phyloP scores from a whole-genome alignment of 331 rosid species.

The Pyracantha coccinea region DNA sequence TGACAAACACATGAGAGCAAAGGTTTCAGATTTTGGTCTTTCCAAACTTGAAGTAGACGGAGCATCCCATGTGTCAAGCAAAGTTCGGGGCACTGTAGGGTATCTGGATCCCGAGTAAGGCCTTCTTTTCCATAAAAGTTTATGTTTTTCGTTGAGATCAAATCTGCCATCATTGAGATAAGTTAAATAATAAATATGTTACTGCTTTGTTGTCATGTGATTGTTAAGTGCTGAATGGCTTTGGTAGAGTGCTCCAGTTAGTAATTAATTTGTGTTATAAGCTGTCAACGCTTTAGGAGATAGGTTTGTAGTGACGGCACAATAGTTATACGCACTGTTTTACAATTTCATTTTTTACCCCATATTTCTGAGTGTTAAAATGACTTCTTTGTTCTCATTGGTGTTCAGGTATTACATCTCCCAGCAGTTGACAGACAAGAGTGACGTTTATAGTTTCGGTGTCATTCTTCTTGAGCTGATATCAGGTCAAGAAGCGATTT shows the following conservation, averaged over 20 bases:
- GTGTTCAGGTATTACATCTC: conserved; percentile 75
- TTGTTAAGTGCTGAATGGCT: neutral
- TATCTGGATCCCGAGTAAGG: conserved; percentile 92
- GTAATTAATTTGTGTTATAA: neutral
- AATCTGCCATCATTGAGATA: neutral
- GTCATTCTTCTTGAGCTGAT: conserved; percentile 90
- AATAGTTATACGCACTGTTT: neutral
- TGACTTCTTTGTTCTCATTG: neutral
- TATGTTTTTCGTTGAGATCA: conserved; percentile 2
- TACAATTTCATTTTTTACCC: neutral
- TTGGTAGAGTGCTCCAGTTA: neutral
- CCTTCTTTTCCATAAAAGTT: conserved; percentile 15
- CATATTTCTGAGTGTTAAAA: neutral
- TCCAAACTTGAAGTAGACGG: conserved; percentile 88
- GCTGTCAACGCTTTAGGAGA: neutral
- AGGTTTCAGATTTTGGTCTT: conserved; percentile 90
- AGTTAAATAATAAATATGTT: neutral
- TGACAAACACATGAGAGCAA: conserved; percentile 74
- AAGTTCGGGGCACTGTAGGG: conserved; percentile 88
- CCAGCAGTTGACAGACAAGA: conserved; percentile 85
- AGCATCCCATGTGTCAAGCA: conserved; percentile 83
- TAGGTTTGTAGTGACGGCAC: neutral
- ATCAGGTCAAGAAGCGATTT: conserved; percentile 95
- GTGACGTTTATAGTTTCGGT: conserved; percentile 84
- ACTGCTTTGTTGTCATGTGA: neutral